Evolutionary conservation across 2,329 filamentous ascomycete species (phyloP), one percentile per base, ranked within the genome.

Genomic region (Ascochyta viciae-villosae): DNA sequence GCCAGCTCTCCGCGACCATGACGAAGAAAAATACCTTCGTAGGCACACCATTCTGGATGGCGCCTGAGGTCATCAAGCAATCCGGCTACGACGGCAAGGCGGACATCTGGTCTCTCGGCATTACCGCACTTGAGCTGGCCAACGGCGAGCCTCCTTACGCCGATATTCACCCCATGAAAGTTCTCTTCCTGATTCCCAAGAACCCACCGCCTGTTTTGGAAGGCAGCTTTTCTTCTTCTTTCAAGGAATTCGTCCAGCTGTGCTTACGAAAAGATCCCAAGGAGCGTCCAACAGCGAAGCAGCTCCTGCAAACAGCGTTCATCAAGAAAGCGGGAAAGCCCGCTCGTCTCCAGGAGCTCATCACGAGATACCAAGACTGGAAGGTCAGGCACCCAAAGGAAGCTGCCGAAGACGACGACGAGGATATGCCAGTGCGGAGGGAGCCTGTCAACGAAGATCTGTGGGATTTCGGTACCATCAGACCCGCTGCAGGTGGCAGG

Each of bases 1-100:
- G 94, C 26, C 95, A 98, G 78, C 84, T 98, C 22, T 96, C 94
- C 9, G 94, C 94, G 6, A 99, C 94, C 45, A 98, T 98, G 93
- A 97, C 94, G 60, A 98, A 98, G 83, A 98, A 98, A 81, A 98
- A 98, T 74, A 98, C 94, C 0, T 99, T 98, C 75, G 94, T 99
- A 29, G 95, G 95, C 31, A 98, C 94, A 0, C 94, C 95, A 1
- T 99, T 98, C 75, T 99, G 95, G 95, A 99, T 99, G 94, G 94
- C 95, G 3, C 94, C 94, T 10, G 94, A 99, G 78, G 94, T 98
- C 51, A 99, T 99, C 76, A 96, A 96, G 79, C 94, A 99, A 76
- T 96, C 92, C 54, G 94, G 94, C 44, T 97, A 98, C 80, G 94
- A 97, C 76, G 92, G 96, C 79, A 97, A 97, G 79, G 94, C 94